Base-by-base conservation (phyloP, 345 rosid genomes). In the Limnanthes douglasii region DNA sequence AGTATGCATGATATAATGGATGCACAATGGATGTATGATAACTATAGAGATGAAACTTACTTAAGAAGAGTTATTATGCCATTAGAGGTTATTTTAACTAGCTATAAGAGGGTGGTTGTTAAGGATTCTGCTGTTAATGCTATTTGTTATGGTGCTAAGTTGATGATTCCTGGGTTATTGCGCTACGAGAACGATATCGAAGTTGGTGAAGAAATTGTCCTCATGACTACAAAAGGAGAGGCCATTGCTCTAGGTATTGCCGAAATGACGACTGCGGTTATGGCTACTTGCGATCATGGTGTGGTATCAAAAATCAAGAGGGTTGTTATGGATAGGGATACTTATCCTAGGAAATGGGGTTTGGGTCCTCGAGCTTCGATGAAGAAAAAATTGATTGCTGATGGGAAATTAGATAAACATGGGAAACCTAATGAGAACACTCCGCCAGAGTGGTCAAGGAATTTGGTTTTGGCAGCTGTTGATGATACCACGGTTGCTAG, bases 1-100 rank as follows among this genome's bases (percentile, higher is more conserved):
- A 75, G 90, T 0, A 83, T 88, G 97, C 95, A 88, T 31, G 97
- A 83, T 73, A 76, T 83, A 14, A 71, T 88, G 93, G 97, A 88
- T 64, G 95, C 86, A n/a, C 97, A 83, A 38, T 86, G 79, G 82
- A 39, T 72, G 35, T 70, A 72, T 51, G 81, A 81, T 36, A 72
- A 72, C 16, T 46, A 58, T 14, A 60, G 62, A 15, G 94, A 82
- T 34, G 97, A 86, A 63, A 34, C 50, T 35, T 86, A 86, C 37
- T 52, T 86, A 46, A 78, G 97, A 70, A 67, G 97, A 31, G 90
- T 64, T 17, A 59, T 86, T 42, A 88, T 83, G 97, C 97, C 97
- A 0, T 75, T 86, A 8, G 95, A 88, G 62, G 69, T 67, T 30
- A 63, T 88, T 7, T 51, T 88, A 56, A 83, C 90, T 18, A 88